Conservation (phyloP, 164 flowering plant genomes). For the Sextonia rubra region DNA sequence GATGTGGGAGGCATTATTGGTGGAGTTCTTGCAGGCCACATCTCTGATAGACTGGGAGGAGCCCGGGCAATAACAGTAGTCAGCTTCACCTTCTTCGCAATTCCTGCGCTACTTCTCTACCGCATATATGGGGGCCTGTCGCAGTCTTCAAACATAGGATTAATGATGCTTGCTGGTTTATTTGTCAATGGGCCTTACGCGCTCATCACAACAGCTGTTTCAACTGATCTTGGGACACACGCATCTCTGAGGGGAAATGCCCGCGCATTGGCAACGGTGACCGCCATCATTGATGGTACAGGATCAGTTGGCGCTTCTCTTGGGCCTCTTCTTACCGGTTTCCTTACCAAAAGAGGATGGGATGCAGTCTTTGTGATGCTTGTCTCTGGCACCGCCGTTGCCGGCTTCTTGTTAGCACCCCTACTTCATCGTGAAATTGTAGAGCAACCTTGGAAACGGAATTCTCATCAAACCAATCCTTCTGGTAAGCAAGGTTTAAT, state of each 20-base stretch:
- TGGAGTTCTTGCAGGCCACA: conserved; percentile 81
- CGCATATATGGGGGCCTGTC: conserved; percentile 59
- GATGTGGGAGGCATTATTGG: conserved; percentile 94
- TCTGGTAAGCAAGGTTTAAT: conserved; percentile 16
- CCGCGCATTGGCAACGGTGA: conserved; percentile 87
- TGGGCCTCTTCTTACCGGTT: conserved; percentile 88
- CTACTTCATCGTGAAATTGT: conserved; percentile 50
- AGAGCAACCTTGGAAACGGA: conserved; percentile 26
- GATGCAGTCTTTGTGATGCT: conserved; percentile 71
- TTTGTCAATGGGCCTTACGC: conserved; percentile 93
- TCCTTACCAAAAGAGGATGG: conserved; percentile 73
- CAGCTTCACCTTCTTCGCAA: conserved; percentile 64
- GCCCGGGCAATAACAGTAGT: conserved; percentile 91
- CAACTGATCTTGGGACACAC: conserved; percentile 95
- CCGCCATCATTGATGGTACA: conserved; percentile 96
- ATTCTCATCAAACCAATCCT: conserved; percentile 12
- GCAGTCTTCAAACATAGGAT: conserved; percentile 39
- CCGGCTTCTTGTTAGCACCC: conserved; percentile 65
- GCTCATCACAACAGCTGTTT: conserved; percentile 92
- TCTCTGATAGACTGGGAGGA: conserved; percentile 63
- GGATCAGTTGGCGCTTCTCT: conserved; percentile 87
- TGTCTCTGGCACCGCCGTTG: conserved; percentile 50
- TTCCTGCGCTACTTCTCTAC: conserved; percentile 64
- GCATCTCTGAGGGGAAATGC: conserved; percentile 71
- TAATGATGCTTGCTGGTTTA: conserved; percentile 83